These are phyloP conservation scores for Cicer bijugum DNA, from an alignment of 306 rosid species.

Conservation along the genomic window DNA sequence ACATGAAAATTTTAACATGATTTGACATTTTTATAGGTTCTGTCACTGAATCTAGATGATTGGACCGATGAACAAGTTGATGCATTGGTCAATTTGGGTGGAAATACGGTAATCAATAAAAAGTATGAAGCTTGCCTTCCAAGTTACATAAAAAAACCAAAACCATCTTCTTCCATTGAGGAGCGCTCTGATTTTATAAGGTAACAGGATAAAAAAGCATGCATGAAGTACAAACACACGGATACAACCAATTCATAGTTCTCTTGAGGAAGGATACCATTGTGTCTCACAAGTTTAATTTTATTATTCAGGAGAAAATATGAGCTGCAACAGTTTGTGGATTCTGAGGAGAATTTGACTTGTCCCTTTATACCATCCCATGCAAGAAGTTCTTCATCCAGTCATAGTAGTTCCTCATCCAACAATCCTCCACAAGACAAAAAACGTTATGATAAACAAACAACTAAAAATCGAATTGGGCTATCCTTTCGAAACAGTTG, in stretches of 20 bases:
- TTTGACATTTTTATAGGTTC: constrained; percentile 61
- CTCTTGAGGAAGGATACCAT: background rate
- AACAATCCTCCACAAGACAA: constrained; percentile 45
- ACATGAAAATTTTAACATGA: constrained; percentile 34
- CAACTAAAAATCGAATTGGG: constrained; percentile 67
- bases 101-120: constrained; percentile 68
- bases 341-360: constrained; percentile 46
- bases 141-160: constrained; percentile 60
- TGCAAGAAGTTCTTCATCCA: constrained; percentile 34
- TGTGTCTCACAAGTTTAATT: constrained; percentile 33
- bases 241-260: background rate
- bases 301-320: constrained; percentile 80
- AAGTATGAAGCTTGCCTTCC: constrained; percentile 83
- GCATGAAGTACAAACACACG: background rate
- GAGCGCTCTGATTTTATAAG: constrained; percentile 84
- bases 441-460: constrained; percentile 60
- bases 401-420: constrained; percentile 42
- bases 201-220: constrained; percentile 46
- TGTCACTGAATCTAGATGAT: constrained; percentile 86
- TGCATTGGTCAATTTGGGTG: constrained; percentile 68
- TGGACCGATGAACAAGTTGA: constrained; percentile 91
- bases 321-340: constrained; percentile 65
- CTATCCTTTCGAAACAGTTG: constrained; percentile 73
- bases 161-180: constrained; percentile 69
- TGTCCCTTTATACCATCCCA: constrained; percentile 63